Evolutionary conservation across 345 rosid genomes (phyloP).

Genomic region (Boechera divaricarpa): DNA sequence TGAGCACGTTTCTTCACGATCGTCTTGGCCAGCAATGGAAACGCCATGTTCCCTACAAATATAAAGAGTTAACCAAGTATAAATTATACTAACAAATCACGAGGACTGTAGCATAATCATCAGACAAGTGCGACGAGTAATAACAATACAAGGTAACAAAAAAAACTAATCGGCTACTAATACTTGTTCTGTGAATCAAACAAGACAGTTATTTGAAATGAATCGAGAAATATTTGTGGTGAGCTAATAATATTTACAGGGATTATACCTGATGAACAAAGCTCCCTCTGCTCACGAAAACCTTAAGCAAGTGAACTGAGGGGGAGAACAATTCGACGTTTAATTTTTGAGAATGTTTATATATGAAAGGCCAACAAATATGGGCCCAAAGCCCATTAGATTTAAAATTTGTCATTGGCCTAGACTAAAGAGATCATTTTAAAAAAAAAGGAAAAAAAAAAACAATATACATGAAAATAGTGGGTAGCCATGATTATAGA

Average conservation of each 20-base stretch:
- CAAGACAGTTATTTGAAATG: too few relatives aligned
- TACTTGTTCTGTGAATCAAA: too few relatives aligned
- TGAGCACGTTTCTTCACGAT: neutral
- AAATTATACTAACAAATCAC: too few relatives aligned
- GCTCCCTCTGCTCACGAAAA: neutral
- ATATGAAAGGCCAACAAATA: neutral
- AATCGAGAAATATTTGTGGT: too few relatives aligned
- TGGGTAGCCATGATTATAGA: neutral
- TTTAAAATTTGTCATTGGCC: neutral
- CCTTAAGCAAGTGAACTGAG: neutral
- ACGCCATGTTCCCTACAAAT: too few relatives aligned
- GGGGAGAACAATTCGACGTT: neutral
- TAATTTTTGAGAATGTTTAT: neutral
- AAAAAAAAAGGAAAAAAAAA: neutral
- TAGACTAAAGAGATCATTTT: neutral
- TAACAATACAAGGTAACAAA: neutral
- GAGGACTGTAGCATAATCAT: neutral
- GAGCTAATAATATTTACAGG: too few relatives aligned
- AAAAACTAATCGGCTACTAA: too few relatives aligned
- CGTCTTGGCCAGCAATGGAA: too few relatives aligned
- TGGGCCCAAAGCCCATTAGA: neutral
- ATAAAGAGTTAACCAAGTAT: too few relatives aligned
- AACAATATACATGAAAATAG: neutral
- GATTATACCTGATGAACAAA: neutral
- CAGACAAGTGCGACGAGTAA: neutral